Percentiles rank a stretch among this genome's conserved stretches.
Evolutionary conservation across 2,329 filamentous ascomycete genomes (phyloP).

Genomic region (Coccinonectria pachysandricola): DNA sequence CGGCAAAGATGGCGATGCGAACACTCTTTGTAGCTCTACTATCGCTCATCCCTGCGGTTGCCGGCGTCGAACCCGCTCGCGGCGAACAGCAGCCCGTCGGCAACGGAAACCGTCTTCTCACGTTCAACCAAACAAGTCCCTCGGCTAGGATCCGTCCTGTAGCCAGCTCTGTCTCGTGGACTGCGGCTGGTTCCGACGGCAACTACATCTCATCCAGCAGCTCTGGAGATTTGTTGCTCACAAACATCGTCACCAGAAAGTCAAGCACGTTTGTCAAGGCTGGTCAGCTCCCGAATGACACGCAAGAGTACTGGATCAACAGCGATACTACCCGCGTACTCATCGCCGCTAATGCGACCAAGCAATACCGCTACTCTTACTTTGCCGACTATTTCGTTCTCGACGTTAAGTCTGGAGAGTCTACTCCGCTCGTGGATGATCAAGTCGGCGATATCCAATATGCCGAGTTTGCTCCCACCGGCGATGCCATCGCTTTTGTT

Average conservation of each 20-base stretch:
- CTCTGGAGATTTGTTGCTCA: conserved; percentile 45
- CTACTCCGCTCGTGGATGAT: conserved; percentile 44
- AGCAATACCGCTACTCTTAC: conserved; percentile 59
- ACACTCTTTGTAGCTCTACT: conserved; percentile 13
- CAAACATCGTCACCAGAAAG: conserved; percentile 49
- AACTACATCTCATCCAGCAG: conserved; percentile 45
- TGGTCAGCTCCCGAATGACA: conserved; percentile 43
- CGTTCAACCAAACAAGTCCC: conserved; percentile 49
- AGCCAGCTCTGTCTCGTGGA: conserved; percentile 44
- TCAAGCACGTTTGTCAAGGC: conserved; percentile 47
- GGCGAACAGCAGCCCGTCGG: conserved; percentile 44
- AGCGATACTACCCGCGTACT: conserved; percentile 48
- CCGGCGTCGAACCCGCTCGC: conserved; percentile 39
- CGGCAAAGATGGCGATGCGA: conserved; percentile 3
- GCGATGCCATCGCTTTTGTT: conserved; percentile 55
- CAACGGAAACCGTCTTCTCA: conserved; percentile 44
- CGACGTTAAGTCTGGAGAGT: conserved; percentile 46
- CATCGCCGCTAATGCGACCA: conserved; percentile 55
- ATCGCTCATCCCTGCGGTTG: conserved; percentile 9
- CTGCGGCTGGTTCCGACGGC: conserved; percentile 48
- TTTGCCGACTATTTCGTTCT: conserved; percentile 57
- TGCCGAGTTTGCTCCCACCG: conserved; percentile 48
- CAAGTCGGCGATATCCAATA: conserved; percentile 58
- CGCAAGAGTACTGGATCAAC: conserved; percentile 51
- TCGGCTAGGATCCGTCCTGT: conserved; percentile 33